phyloP scores from a whole-genome alignment of 2,329 filamentous ascomycete species.

The Nemania diffusa region DNA sequence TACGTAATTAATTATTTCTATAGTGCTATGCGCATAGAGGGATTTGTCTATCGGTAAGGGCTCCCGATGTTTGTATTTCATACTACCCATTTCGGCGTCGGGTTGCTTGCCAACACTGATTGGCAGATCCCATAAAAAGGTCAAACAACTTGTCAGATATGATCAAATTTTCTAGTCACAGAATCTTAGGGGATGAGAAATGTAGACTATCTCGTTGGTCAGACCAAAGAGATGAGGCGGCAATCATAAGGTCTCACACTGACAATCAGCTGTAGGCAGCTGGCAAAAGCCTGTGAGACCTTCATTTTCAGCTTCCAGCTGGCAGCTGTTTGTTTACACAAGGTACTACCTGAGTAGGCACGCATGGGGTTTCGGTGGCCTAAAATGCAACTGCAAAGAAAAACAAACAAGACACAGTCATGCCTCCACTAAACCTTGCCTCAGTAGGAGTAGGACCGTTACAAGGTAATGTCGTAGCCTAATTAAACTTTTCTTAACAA shows the following conservation, averaged over 20 bases:
- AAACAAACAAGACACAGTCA: background rate
- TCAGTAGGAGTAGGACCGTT: background rate
- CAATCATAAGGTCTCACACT: background rate
- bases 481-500: background rate
- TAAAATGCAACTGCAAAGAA: background rate
- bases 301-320: background rate
- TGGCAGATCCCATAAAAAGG: too few relatives aligned
- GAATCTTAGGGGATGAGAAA: too few relatives aligned
- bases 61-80: too few relatives aligned
- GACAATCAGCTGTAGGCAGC: background rate
- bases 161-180: too few relatives aligned
- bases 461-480: constrained; percentile 1
- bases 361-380: background rate
- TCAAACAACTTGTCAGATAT: too few relatives aligned
- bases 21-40: too few relatives aligned
- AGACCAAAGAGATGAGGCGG: too few relatives aligned
- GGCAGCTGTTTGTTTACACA: background rate
- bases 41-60: too few relatives aligned
- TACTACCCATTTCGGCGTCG: too few relatives aligned
- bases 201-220: too few relatives aligned
- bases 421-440: background rate
- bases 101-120: too few relatives aligned
- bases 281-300: background rate
- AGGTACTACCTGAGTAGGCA: background rate
- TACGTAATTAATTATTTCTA: too few relatives aligned